Evolutionary conservation across 2,329 filamentous ascomycete genomes (phyloP).

Genomic region (Colletotrichum spaethianum): DNA sequence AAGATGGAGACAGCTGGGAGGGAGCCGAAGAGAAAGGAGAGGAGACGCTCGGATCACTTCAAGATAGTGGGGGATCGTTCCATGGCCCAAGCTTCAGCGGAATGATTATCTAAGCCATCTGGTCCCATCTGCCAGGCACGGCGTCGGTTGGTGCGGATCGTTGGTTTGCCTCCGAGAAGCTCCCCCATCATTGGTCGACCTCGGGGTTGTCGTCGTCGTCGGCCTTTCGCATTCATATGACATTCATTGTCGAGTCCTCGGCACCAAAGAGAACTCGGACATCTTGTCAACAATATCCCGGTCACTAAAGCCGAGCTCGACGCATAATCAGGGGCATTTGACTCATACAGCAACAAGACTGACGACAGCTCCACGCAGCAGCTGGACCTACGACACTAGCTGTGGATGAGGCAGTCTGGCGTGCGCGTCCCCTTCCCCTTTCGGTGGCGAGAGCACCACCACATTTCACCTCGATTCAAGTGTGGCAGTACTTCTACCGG

Average conservation of each 20-base stretch:
- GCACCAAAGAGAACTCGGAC: constrained; percentile 9
- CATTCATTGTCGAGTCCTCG: neutral
- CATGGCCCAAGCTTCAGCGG: neutral
- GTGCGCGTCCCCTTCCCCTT: constrained; percentile 26
- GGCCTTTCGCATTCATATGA: neutral
- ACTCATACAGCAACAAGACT: constrained; percentile 31
- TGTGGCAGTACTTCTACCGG: constrained; percentile 15
- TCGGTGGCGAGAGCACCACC: constrained; percentile 32
- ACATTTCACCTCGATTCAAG: neutral
- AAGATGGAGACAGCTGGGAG: constrained; percentile 1
- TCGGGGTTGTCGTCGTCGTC: neutral
- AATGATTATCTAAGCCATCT: neutral
- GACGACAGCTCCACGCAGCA: constrained; percentile 26
- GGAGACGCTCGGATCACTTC: neutral
- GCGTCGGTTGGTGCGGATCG: neutral
- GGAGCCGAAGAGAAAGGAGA: neutral
- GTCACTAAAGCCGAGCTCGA: constrained; percentile 20
- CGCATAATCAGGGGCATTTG: constrained; percentile 13
- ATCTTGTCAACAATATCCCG: constrained; percentile 3
- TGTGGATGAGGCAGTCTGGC: constrained; percentile 16
- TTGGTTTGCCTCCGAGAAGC: constrained; percentile 3
- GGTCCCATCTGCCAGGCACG: neutral
- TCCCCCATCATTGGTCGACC: neutral
- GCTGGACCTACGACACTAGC: constrained; percentile 2
- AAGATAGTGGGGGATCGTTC: neutral